Percentiles rank a stretch among this genome's conserved stretches.
Evolutionary conservation across 163 green algal species (phyloP).

Genomic region (Coccomyxa subellipsoidea): DNA sequence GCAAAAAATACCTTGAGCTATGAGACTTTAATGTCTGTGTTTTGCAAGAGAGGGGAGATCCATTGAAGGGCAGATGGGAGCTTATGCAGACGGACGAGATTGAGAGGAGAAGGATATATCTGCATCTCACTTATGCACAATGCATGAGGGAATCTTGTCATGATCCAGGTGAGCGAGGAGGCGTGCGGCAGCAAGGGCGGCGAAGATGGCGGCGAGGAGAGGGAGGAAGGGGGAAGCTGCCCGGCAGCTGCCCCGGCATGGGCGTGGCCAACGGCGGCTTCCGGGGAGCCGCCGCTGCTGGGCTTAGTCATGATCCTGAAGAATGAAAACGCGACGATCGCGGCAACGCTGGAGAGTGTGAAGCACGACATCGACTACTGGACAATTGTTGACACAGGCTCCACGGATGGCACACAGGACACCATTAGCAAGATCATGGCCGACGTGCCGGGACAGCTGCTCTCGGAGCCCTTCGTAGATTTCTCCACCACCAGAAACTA

Average conservation of each 20-base stretch:
- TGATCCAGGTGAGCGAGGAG: neutral
- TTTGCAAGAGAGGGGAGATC: too few relatives aligned
- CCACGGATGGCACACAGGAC: slow-evolving; percentile 14
- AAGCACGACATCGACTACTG: slow-evolving; percentile 9
- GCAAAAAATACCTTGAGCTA: too few relatives aligned
- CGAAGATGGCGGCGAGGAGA: too few relatives aligned
- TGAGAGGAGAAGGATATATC: too few relatives aligned
- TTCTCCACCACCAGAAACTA: neutral
- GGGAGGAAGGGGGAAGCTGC: neutral
- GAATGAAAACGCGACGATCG: slow-evolving; percentile 12
- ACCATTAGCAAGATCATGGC: neutral
- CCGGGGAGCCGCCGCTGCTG: neutral
- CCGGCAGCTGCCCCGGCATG: neutral
- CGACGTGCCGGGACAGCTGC: slow-evolving; percentile 9
- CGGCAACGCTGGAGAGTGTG: neutral
- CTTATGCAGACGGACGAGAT: too few relatives aligned
- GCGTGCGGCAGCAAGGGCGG: neutral
- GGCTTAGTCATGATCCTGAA: slow-evolving; percentile 17
- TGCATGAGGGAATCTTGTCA: too few relatives aligned
- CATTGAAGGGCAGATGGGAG: too few relatives aligned
- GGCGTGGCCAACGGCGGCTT: neutral
- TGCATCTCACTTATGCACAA: too few relatives aligned
- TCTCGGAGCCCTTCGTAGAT: slow-evolving; percentile 1
- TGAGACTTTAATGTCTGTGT: too few relatives aligned
- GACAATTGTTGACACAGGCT: slow-evolving; percentile 19